phyloP scores from a whole-genome alignment of 2,329 filamentous ascomycete species.

The Graphilbum ipis-grandicollis region DNA sequence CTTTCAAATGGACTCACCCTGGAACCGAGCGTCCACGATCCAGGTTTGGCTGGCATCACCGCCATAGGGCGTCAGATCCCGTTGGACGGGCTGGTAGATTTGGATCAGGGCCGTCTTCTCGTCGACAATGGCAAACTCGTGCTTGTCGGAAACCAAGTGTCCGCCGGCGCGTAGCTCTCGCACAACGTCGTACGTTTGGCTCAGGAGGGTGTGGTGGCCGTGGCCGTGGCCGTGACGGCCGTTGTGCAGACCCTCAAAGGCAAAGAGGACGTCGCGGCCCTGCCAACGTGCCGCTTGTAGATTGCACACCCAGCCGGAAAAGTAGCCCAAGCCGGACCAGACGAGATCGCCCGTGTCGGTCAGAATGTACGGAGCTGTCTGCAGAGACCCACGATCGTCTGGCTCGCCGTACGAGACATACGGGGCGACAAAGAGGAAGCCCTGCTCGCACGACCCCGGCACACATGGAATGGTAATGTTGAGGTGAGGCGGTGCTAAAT shows the following conservation, averaged over 20 bases:
- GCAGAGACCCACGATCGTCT: constrained; percentile 16
- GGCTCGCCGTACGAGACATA: constrained; percentile 9
- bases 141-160: constrained; percentile 30
- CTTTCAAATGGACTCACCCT: constrained; percentile 10
- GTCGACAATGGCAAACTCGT: constrained; percentile 36
- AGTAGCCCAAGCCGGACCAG: constrained; percentile 37
- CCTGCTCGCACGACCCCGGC: constrained; percentile 19
- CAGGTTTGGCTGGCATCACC: constrained; percentile 30
- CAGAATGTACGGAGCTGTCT: constrained; percentile 38
- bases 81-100: constrained; percentile 31
- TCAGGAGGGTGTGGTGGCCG: constrained; percentile 33
- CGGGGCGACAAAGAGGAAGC: constrained; percentile 12
- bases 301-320: constrained; percentile 33
- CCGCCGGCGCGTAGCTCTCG: constrained; percentile 30
- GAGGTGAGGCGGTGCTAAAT: constrained; percentile 16
- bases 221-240: constrained; percentile 33
- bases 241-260: constrained; percentile 35
- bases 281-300: constrained; percentile 33
- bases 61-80: constrained; percentile 26
- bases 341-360: constrained; percentile 34
- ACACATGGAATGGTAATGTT: constrained; percentile 17
- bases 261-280: constrained; percentile 32
- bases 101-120: constrained; percentile 35
- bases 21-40: constrained; percentile 36
- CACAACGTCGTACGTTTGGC: constrained; percentile 36